phyloP scores from a whole-genome alignment of 306 rosid genomes.

The Vigna hirtella region DNA sequence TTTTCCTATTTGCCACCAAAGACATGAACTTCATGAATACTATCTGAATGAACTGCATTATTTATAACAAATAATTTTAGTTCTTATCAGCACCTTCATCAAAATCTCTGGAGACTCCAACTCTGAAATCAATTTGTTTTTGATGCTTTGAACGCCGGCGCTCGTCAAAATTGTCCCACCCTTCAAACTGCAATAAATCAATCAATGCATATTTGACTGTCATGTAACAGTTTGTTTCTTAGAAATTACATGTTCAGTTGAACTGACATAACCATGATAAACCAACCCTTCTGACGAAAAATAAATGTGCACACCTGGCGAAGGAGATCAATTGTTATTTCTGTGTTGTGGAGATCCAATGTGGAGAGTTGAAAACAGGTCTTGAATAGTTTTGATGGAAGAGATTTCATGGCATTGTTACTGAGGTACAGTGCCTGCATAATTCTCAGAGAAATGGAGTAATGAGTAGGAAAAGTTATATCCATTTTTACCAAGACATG shows the following conservation, averaged over 20 bases:
- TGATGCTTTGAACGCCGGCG: slow-evolving; percentile 82
- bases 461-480: no score
- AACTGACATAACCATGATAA: slow-evolving; percentile 23
- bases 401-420: slow-evolving; percentile 78
- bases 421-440: slow-evolving; percentile 77
- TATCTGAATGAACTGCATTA: not conserved
- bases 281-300: slow-evolving; percentile 7
- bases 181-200: slow-evolving; percentile 71
- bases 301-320: slow-evolving; percentile 65
- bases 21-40: slow-evolving; percentile 7
- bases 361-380: slow-evolving; percentile 76
- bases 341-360: slow-evolving; percentile 88
- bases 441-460: not conserved
- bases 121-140: slow-evolving; percentile 88
- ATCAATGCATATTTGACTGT: slow-evolving; percentile 4
- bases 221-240: slow-evolving; percentile 13
- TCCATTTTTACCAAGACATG: no score
- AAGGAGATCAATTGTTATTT: slow-evolving; percentile 82
- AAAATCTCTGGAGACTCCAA: slow-evolving; percentile 69
- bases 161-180: slow-evolving; percentile 86
- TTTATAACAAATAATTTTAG: slow-evolving; percentile 39
- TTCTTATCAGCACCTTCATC: slow-evolving; percentile 97
- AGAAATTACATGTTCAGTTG: slow-evolving; percentile 7
- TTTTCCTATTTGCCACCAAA: not conserved
- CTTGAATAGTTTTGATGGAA: slow-evolving; percentile 80